A percentile compares a stretch with the other conserved stretches of the same genome.
phyloP scores from a whole-genome alignment of 1,284 basidiomycete species.

The Sparassis latifolia region DNA sequence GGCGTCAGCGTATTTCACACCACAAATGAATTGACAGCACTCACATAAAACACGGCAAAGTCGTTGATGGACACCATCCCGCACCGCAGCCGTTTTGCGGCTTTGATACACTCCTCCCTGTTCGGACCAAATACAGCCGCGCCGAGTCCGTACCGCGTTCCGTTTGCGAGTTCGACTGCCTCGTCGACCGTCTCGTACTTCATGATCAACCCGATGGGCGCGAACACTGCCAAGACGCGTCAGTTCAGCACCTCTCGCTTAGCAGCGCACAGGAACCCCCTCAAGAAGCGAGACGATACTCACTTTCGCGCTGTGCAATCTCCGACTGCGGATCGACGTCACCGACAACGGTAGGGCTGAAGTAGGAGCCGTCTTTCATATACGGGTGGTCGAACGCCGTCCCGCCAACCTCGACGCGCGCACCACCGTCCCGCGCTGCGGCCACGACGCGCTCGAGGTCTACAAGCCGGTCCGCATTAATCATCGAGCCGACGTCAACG shows the following conservation, averaged over 20 bases:
- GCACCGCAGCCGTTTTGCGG: constrained; percentile 77
- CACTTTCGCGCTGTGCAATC: constrained; percentile 77
- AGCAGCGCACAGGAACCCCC: background rate
- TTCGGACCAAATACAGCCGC: constrained; percentile 91
- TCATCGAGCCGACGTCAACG: constrained; percentile 82
- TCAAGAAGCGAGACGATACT: constrained; percentile 22
- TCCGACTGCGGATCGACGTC: constrained; percentile 72
- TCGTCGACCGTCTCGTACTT: constrained; percentile 77
- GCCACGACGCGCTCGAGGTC: constrained; percentile 68
- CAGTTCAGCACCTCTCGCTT: background rate
- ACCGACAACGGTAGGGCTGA: constrained; percentile 82
- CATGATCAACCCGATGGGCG: constrained; percentile 82
- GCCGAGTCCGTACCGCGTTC: constrained; percentile 86
- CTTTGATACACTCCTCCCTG: constrained; percentile 65
- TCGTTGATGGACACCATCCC: constrained; percentile 98
- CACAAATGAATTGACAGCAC: constrained; percentile 21
- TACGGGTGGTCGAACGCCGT: constrained; percentile 58
- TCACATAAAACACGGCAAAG: constrained; percentile 87
- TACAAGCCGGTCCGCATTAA: constrained; percentile 56
- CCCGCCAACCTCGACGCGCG: constrained; percentile 64
- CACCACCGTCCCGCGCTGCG: constrained; percentile 70
- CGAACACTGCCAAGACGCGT: constrained; percentile 63
- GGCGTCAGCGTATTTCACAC: constrained; percentile 5
- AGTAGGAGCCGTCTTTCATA: constrained; percentile 71
- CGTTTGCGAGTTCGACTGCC: constrained; percentile 82